Conservation (phyloP, 208 protist genomes). For the Leptomonas seymouri region DNA sequence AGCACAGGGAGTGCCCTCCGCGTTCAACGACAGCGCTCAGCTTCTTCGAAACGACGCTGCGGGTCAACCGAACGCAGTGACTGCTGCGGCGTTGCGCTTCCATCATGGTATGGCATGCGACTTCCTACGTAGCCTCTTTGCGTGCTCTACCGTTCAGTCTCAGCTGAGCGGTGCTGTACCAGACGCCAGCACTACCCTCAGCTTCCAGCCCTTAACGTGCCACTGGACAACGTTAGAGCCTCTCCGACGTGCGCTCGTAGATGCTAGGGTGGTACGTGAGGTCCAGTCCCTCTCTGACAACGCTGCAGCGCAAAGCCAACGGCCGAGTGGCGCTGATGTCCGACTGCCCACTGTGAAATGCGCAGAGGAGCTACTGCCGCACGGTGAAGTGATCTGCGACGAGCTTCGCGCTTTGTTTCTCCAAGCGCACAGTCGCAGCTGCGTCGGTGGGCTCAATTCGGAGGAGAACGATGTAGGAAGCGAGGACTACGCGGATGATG, state of each 20-base stretch:
- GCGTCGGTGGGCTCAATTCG: not conserved
- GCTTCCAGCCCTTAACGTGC: conserved; percentile 28
- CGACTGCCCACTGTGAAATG: conserved; percentile 47
- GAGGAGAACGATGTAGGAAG: not conserved
- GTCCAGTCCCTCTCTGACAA: not conserved
- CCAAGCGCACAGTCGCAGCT: conserved; percentile 25
- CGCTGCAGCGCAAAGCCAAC: not conserved
- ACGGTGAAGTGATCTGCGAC: conserved; percentile 66
- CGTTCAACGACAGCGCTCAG: not conserved
- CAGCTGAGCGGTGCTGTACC: conserved; percentile 12
- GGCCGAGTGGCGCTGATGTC: not conserved
- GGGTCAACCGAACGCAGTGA: not conserved
- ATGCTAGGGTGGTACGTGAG: conserved; percentile 40
- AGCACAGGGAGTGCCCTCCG: not conserved
- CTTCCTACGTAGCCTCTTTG: conserved; percentile 43
- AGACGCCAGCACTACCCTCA: not conserved
- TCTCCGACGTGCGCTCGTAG: conserved; percentile 33
- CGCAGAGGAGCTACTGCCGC: conserved; percentile 52
- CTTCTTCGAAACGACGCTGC: not conserved
- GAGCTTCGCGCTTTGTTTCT: conserved; percentile 76
- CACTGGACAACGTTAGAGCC: conserved; percentile 44
- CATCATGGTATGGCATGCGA: conserved; percentile 46
- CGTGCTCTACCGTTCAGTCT: conserved; percentile 19
- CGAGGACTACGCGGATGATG: conserved; percentile 37
- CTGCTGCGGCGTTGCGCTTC: conserved; percentile 42